Percentiles rank a stretch among this genome's conserved stretches.
These are phyloP conservation scores for Mucor sp. DNA, from an alignment of 371 early-diverging fungal species.

Conservation along the genomic window DNA sequence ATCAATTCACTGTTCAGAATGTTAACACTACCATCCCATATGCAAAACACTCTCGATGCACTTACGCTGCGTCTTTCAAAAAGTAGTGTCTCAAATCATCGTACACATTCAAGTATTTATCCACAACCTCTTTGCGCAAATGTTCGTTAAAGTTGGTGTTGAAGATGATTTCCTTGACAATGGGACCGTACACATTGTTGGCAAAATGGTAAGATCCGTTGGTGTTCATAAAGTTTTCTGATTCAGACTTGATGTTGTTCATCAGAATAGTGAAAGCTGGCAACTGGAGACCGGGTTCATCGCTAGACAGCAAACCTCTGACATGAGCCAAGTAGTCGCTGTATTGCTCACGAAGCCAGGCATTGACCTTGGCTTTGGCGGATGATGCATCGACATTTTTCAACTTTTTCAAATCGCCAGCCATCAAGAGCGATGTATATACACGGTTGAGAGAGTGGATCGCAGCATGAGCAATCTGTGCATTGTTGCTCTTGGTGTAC, in stretches of 20 bases:
- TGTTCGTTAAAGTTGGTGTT: conserved; percentile 63
- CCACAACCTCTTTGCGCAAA: conserved; percentile 58
- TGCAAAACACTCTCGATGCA: conserved; percentile 2
- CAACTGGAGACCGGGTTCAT: conserved; percentile 78
- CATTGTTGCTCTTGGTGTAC: conserved; percentile 43
- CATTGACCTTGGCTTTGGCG: conserved; percentile 60
- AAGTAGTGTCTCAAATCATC: conserved; percentile 86
- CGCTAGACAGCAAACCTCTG: conserved; percentile 49
- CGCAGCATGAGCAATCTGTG: conserved; percentile 55
- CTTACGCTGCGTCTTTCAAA: conserved; percentile 68
- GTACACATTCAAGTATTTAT: conserved; percentile 75
- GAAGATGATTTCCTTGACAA: conserved; percentile 59
- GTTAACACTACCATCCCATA: background rate
- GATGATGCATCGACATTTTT: conserved; percentile 30
- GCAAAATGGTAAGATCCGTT: conserved; percentile 50
- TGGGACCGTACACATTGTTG: conserved; percentile 51
- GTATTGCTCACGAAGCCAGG: conserved; percentile 80
- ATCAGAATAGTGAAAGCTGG: conserved; percentile 70
- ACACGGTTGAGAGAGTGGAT: conserved; percentile 74
- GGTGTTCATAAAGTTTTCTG: conserved; percentile 35
- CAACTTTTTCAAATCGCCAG: conserved; percentile 66
- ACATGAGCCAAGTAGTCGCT: conserved; percentile 56
- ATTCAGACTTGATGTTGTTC: conserved; percentile 66
- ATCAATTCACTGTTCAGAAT: conserved; percentile 32
- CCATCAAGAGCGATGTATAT: conserved; percentile 63